These are phyloP conservation scores for Bipolaris zeicola DNA, from an alignment of 2,329 filamentous ascomycete species.

Conservation along the genomic window DNA sequence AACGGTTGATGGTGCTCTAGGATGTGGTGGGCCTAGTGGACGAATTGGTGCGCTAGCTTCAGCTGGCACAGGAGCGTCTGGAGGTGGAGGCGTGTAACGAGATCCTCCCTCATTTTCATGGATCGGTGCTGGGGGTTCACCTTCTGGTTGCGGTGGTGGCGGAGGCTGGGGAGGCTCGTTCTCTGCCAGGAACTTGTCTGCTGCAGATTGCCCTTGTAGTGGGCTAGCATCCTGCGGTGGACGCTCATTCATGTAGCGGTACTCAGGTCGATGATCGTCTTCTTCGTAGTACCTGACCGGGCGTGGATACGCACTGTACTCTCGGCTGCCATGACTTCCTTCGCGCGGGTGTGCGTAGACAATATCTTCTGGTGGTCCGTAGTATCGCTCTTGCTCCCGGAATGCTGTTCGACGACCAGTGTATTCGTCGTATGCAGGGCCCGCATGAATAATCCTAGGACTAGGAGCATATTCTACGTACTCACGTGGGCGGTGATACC, in stretches of 20 bases:
- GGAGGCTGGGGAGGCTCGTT: conserved; percentile 22
- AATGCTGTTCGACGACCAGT: conserved; percentile 39
- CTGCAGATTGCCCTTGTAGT: conserved; percentile 34
- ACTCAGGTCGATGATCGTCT: conserved; percentile 28
- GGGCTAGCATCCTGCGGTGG: conserved; percentile 29
- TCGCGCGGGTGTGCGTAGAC: conserved; percentile 39
- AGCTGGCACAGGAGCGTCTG: conserved; percentile 20
- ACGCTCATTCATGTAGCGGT: conserved; percentile 30
- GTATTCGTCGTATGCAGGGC: conserved; percentile 39
- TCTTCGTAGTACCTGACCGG: conserved; percentile 39
- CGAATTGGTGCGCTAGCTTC: conserved; percentile 22
- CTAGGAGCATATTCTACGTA: conserved; percentile 40
- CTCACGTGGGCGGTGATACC: conserved; percentile 32
- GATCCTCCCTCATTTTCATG: conserved; percentile 36
- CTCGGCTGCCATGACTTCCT: conserved; percentile 31
- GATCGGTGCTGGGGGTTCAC: conserved; percentile 22
- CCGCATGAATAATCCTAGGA: conserved; percentile 34
- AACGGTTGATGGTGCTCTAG: conserved; percentile 35
- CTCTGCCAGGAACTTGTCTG: conserved; percentile 46
- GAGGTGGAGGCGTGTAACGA: conserved; percentile 38
- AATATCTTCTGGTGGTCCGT: conserved; percentile 34
- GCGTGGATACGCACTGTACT: conserved; percentile 35
- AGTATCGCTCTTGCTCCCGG: conserved; percentile 41
- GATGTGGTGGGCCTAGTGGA: conserved; percentile 26
- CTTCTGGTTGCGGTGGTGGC: conserved; percentile 18